Conservation (phyloP, 2,329 filamentous ascomycete genomes). For the Diatrype stigma region DNA sequence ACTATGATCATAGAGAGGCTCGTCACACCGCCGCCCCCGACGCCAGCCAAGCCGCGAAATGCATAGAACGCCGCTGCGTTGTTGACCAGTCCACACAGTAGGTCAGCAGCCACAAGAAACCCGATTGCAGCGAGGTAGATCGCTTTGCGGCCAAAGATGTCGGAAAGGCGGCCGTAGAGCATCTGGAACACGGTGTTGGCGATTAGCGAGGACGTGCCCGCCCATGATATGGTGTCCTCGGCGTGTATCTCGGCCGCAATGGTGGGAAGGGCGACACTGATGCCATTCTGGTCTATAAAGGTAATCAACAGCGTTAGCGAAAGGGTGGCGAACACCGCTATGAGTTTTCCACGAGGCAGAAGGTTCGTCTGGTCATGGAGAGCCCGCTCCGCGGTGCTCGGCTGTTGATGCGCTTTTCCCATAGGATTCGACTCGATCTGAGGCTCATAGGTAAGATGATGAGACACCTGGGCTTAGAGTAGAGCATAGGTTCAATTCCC, state of each 20-base stretch:
- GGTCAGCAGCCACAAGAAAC: slow-evolving; percentile 25
- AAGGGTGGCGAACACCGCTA: slow-evolving; percentile 25
- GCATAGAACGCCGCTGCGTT: slow-evolving; percentile 30
- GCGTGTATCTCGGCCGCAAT: slow-evolving; percentile 30
- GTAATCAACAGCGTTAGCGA: slow-evolving; percentile 29
- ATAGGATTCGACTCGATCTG: too few relatives aligned
- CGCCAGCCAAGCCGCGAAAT: slow-evolving; percentile 30
- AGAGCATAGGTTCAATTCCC: too few relatives aligned
- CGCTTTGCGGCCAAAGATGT: slow-evolving; percentile 33
- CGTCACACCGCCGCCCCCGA: slow-evolving; percentile 32
- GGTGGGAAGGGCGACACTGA: slow-evolving; percentile 33
- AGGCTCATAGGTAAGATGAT: too few relatives aligned
- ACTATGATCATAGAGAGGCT: slow-evolving; percentile 34
- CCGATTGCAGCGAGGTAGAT: slow-evolving; percentile 26
- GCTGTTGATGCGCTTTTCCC: too few relatives aligned
- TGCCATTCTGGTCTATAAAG: slow-evolving; percentile 34
- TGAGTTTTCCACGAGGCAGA: slow-evolving; percentile 28
- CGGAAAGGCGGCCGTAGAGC: slow-evolving; percentile 30
- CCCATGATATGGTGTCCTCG: slow-evolving; percentile 29
- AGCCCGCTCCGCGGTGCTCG: not conserved
- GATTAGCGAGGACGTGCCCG: slow-evolving; percentile 33
- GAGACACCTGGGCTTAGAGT: too few relatives aligned
- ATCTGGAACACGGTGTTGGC: slow-evolving; percentile 33
- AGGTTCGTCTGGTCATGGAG: slow-evolving; percentile 25
- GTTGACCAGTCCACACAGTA: slow-evolving; percentile 29